Evolutionary conservation across 83 land plant species (phyloP), one percentile per base, ranked within the genome.

Genomic region (Diphasiastrum complanatum): DNA sequence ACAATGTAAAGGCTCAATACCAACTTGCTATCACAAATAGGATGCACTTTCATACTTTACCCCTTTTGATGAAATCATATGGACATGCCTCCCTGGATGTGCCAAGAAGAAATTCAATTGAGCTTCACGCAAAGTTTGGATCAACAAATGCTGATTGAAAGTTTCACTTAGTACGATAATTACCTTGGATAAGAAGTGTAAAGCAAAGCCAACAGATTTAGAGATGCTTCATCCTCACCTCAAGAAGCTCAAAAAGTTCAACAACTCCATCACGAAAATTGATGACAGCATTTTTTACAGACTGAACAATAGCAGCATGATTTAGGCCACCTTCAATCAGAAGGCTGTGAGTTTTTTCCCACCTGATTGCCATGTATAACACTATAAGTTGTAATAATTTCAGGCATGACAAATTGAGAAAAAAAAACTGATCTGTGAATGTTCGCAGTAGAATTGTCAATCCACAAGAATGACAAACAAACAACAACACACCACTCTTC

Each of bases 291-390:
- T 77, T 72, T 59, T 74, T 64, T 18, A 91, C 93, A 19, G 97
- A 91, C 10, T 56, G 62, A 69, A 48, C 75, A 49, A 91, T 91
- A 37, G 81, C 81, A 68, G 79, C 79, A 65, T 66, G 67, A 33
- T 75, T 80, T 19, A 91, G 80, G 28, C 97, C 97, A 16, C 97
- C 97, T 60, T 91, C 97, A 40, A 87, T 58, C 29, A 91, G 88
- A 67, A 91, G 85, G 47, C 54, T 57, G 73, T 91, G 97, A 23
- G 95, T 87, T 63, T 82, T 91, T 51, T 69, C 97, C 97, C 97
- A 91, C 97, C 97, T 91, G 60, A n/a, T n/a, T n/a, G n/a, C n/a
- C n/a, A n/a, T n/a, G n/a, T n/a, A n/a, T n/a, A n/a, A n/a, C n/a
- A n/a, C n/a, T n/a, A n/a, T n/a, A 38, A 38, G 14, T 38, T 38